These are phyloP conservation scores for Termitomyces eurrhizus DNA, from an alignment of 768 basidiomycete genomes.

Conservation along the genomic window DNA sequence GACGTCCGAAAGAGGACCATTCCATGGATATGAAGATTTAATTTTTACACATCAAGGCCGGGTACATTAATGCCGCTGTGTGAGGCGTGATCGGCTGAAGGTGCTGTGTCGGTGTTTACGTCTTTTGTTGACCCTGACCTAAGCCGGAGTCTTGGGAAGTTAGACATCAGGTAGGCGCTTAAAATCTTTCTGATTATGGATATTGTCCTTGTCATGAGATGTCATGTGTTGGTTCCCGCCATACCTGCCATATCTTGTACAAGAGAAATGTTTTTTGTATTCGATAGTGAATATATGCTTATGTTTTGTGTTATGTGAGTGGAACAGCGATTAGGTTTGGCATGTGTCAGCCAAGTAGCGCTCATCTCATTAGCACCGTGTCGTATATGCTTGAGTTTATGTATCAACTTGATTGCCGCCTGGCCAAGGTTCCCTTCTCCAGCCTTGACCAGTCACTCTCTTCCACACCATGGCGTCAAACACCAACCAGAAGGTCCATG, in stretches of 20 bases:
- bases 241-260: slow-evolving; percentile 1
- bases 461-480: background rate
- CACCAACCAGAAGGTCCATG: background rate
- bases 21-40: slow-evolving; percentile 15
- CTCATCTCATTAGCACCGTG: background rate
- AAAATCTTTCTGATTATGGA: background rate
- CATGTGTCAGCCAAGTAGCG: background rate
- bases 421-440: background rate
- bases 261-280: slow-evolving; percentile 1
- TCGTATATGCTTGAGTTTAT: background rate
- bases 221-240: background rate
- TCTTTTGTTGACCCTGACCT: slow-evolving; percentile 11
- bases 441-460: background rate
- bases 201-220: background rate
- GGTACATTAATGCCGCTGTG: slow-evolving; percentile 1
- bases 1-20: slow-evolving; percentile 14
- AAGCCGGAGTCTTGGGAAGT: background rate
- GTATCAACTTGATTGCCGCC: background rate
- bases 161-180: slow-evolving; percentile 1
- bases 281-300: slow-evolving; percentile 3
- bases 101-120: slow-evolving; percentile 7
- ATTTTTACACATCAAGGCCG: slow-evolving; percentile 3
- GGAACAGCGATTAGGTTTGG: background rate
- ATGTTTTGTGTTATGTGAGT: background rate
- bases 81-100: slow-evolving; percentile 2